Conservation (phyloP, 441 rosid species). For the Daphne laureola region DNA sequence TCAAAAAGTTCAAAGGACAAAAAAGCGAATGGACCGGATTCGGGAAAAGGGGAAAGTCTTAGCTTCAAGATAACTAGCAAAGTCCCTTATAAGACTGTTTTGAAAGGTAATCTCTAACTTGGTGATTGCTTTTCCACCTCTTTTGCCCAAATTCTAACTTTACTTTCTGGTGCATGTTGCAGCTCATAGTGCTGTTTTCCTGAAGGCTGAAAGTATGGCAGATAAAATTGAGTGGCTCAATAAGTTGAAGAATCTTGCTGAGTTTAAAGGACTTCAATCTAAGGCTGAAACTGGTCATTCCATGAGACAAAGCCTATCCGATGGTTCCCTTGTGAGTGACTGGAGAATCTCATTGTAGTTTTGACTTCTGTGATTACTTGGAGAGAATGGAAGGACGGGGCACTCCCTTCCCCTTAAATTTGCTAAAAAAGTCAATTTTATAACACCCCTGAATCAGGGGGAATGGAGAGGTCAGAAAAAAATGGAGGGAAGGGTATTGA, state of each 20-base stretch:
- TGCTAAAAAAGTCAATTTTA: too few species aligned
- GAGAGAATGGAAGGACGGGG: too few species aligned
- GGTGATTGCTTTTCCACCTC: slow-evolving; percentile 1
- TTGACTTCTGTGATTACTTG: too few species aligned
- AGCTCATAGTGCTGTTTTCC: slow-evolving; percentile 79
- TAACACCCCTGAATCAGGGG: too few species aligned
- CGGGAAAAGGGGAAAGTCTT: slow-evolving; percentile 61
- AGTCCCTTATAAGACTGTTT: slow-evolving; percentile 88
- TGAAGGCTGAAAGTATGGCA: slow-evolving; percentile 83
- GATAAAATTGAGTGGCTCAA: slow-evolving; percentile 89
- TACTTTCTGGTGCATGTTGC: slow-evolving; percentile 22
- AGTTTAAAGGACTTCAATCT: slow-evolving; percentile 64
- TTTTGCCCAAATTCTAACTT: slow-evolving; percentile 6
- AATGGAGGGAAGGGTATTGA: too few species aligned
- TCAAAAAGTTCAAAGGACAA: slow-evolving; percentile 86
- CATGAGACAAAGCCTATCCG: slow-evolving; percentile 92
- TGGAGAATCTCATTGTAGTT: slow-evolving; percentile 1
- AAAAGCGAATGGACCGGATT: slow-evolving; percentile 74
- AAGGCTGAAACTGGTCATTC: slow-evolving; percentile 42
- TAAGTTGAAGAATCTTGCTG: slow-evolving; percentile 62
- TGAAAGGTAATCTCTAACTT: slow-evolving; percentile 49
- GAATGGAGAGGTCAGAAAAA: too few species aligned
- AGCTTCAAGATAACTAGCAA: slow-evolving; percentile 78
- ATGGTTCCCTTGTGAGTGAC: slow-evolving; percentile 94
- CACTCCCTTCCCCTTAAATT: too few species aligned